Evolutionary conservation across 1,284 basidiomycete genomes (phyloP).

Genomic region (Ceratobasidium sp.): DNA sequence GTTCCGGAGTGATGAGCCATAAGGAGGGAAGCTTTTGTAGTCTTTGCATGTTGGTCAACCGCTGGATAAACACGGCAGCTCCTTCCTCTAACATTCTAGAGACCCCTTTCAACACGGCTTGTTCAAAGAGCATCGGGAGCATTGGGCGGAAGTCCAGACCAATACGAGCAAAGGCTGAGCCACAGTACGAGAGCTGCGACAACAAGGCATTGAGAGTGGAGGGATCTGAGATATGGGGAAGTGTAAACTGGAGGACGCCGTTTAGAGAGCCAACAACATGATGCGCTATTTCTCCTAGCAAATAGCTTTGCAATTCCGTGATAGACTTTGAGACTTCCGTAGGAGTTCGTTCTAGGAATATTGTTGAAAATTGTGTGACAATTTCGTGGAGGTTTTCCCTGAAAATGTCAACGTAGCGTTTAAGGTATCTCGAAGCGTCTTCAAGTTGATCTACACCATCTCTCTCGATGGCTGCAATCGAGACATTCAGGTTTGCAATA

Average conservation of each 20-base stretch:
- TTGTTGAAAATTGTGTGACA: slow-evolving; percentile 87
- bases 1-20: slow-evolving; percentile 62
- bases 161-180: slow-evolving; percentile 91
- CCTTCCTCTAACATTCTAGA: slow-evolving; percentile 61
- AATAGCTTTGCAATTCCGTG: slow-evolving; percentile 49
- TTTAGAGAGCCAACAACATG: slow-evolving; percentile 48
- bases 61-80: slow-evolving; percentile 52
- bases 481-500: slow-evolving; percentile 65
- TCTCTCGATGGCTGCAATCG: slow-evolving; percentile 63
- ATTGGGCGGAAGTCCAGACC: slow-evolving; percentile 84
- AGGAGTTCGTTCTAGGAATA: slow-evolving; percentile 80
- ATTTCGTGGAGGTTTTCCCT: slow-evolving; percentile 93
- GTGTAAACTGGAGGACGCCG: slow-evolving; percentile 50
- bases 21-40: slow-evolving; percentile 55
- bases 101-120: slow-evolving; percentile 66
- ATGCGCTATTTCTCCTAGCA: slow-evolving; percentile 50
- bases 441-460: slow-evolving; percentile 57
- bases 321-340: slow-evolving; percentile 46
- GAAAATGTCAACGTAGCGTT: slow-evolving; percentile 91
- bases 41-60: slow-evolving; percentile 28
- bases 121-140: slow-evolving; percentile 74
- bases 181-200: slow-evolving; percentile 92
- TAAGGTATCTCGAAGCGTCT: slow-evolving; percentile 82
- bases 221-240: slow-evolving; percentile 63
- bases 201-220: slow-evolving; percentile 84